Evolutionary conservation across 2,329 filamentous ascomycete species (phyloP), one percentile per base, ranked within the genome.

Genomic region (Fusarium sp.): DNA sequence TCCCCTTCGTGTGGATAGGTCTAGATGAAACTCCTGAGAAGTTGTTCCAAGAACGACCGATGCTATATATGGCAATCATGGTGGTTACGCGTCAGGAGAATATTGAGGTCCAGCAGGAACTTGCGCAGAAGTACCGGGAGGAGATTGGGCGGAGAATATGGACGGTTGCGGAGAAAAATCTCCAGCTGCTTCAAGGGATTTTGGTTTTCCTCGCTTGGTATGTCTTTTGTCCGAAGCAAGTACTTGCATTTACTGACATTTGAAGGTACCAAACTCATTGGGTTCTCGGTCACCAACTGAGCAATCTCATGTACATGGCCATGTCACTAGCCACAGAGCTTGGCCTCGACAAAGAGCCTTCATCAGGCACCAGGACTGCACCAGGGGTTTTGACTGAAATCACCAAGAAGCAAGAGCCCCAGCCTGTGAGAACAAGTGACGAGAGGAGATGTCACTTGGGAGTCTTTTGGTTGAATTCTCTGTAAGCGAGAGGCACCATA

Each of bases 61-160:
- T 71, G 54, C 38, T 71, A 7, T 71, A 70, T 6, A 70, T 71
- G 59, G 68, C 66, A 0, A 61, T 71, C 6, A 70, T 71, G 66
- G 60, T 66, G 4, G 68, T 60, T 9, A 36, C 68, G 1, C 70
- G 68, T n/a, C 68, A 71, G 5, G 51, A 65, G 14, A 31, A 71
- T 7, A 20, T 47, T 5, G 42, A 70, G 5, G 17, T 44, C 1
- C 68, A 71, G 28, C 28, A 39, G 26, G 38, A 58, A n/a, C 66
- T 71, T 18, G 66, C 68, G 22, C 66, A 59, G 3, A 42, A 49
- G 4, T 70, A 48, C 28, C 66, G 66, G 3, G 68, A 70, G 7
- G 68, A 71, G 7, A 18, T 70, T 3, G 60, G 66, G 5, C 42
- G 49, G 13, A 61, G 66, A 24, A 24, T 70, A 31, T 71, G 66